Evolutionary conservation across 2,329 filamentous ascomycete species (phyloP), one percentile per base, ranked within the genome.

Genomic region (Bipolaris bicolor): DNA sequence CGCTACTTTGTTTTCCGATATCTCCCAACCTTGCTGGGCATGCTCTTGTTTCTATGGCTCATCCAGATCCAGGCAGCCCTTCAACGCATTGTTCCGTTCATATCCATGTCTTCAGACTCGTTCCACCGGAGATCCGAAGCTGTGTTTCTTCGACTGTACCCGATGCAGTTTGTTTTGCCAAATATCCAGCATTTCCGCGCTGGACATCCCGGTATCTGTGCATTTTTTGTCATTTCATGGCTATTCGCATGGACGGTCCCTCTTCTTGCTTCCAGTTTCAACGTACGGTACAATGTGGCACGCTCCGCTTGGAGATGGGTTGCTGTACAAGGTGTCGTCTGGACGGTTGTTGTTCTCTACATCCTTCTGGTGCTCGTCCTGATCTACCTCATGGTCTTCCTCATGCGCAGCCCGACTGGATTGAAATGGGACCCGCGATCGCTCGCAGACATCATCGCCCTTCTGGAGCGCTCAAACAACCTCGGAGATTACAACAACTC

Each of bases 1-100:
- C 83, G 88, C 63, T 97, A 96, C 76, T 97, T 97, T 73, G 77
- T 96, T 45, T 95, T 96, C 74, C 86, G 92, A 60, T 91, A 96
- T 62, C 79, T 97, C 1, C 93, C 94, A 2, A 91, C 92, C 55
- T 79, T 96, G 0, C 71, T 96, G 13, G 91, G 88, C 0, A 86
- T 87, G 18, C 64, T 88, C 11, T 78, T 96, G 34, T 81, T 95
- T 44, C 74, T 97, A 6, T 96, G 91, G 81, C 83, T 91, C 1
- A 88, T 96, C 67, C 85, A 88, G 63, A 81, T 97, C 37, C 84
- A 92, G 65, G 82, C 84, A 1, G 86, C 92, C 3, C 84, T 92
- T n/a, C 86, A 90, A 62, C 87, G 94, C 56, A 84, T 90, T 11
- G 80, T 90, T 37, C 93, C 93, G 0, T 96, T 96, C 73, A 84